A percentile compares a stretch with the other conserved stretches of the same genome.
phyloP scores from a whole-genome alignment of 1,139 yeast species.

The Debaryomyces sp. region DNA sequence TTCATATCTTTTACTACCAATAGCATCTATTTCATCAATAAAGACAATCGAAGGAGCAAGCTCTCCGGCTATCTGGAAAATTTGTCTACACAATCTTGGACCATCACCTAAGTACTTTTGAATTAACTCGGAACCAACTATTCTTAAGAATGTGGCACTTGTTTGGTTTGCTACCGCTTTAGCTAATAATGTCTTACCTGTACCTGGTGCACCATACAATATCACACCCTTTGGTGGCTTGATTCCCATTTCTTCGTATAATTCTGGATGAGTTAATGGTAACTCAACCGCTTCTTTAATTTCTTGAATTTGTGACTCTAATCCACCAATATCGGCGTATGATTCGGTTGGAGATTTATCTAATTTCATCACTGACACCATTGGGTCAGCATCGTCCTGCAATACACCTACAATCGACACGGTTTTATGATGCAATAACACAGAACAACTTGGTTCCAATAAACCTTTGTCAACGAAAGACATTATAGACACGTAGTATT shows the following conservation, averaged over 20 bases:
- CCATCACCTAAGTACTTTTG: conserved; percentile 99
- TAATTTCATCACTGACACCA: conserved; percentile 96
- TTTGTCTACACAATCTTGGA: conserved; percentile 90
- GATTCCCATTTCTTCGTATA: conserved; percentile 99
- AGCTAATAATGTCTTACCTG: conserved; percentile 95
- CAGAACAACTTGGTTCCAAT: conserved; percentile 98
- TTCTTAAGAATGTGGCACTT: conserved; percentile 92
- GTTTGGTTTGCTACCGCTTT: conserved; percentile 99
- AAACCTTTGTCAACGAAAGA: conserved; percentile 98
- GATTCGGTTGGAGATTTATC: conserved; percentile 98
- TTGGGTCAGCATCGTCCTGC: conserved; percentile 97
- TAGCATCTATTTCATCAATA: conserved; percentile 98
- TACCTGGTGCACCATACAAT: conserved; percentile 98
- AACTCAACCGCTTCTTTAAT: conserved; percentile 97
- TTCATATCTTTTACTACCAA: conserved; percentile 96
- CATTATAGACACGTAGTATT: conserved; percentile 91
- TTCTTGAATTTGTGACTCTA: conserved; percentile 95
- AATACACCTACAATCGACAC: conserved; percentile 91
- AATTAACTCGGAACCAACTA: conserved; percentile 95
- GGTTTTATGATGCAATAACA: conserved; percentile 90
- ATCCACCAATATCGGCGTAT: conserved; percentile 97
- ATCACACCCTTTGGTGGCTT: conserved; percentile 99
- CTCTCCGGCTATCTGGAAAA: conserved; percentile 96
- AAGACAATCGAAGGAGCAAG: conserved; percentile 98
- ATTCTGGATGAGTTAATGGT: conserved; percentile 96